Base-by-base conservation (phyloP, 2,329 filamentous ascomycete genomes). In the Metarhizium brunneum region DNA sequence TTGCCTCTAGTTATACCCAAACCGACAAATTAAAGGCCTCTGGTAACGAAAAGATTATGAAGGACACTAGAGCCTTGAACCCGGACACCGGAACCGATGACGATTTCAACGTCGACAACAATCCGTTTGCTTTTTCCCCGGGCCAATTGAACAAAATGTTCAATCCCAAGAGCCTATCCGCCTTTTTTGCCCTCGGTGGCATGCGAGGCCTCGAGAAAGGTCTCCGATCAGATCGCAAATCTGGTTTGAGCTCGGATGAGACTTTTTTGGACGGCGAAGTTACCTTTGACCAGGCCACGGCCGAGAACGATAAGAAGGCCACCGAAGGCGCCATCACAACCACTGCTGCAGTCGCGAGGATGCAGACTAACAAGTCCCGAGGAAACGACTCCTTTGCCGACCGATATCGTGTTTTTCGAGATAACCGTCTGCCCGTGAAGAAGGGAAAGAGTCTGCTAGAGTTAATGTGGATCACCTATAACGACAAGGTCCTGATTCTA, bases 141-240 rank as follows among this genome's bases (percentile, higher is more conserved):
- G 91, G 92, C 14, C 86, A 95, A 65, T 77, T 96, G 59, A 86
- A 85, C 64, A 96, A 95, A 70, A 81, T 96, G 73, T 83, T 92
- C 59, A 94, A 95, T 66, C 92, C 92, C 3, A 96, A 96, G 74
- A 95, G 84, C 58, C 72, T 95, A 56, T 77, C 86, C 13, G 91
- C 91, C 1, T 95, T 92, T 62, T 88, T 86, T 65, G 85, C 85
- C 14, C 69, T 96, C 5, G 91, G 92, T 51, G 92, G 92, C 29
- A 70, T 95, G 16, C 72, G 71, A 18, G 92, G 92, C 0, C 70
- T 96, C 51, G 90, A 92, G 69, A 87, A 84, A 65, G 92, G 91
- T 10, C 73, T 96, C 35, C 78, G 88, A 51, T 85, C 84, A 6
- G 83, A 94, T 67, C 76, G 88, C 35, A 81, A 79, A 52, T 77